phyloP scores from a whole-genome alignment of 495 filamentous ascomycete species.

The Trichoderma gamsii region DNA sequence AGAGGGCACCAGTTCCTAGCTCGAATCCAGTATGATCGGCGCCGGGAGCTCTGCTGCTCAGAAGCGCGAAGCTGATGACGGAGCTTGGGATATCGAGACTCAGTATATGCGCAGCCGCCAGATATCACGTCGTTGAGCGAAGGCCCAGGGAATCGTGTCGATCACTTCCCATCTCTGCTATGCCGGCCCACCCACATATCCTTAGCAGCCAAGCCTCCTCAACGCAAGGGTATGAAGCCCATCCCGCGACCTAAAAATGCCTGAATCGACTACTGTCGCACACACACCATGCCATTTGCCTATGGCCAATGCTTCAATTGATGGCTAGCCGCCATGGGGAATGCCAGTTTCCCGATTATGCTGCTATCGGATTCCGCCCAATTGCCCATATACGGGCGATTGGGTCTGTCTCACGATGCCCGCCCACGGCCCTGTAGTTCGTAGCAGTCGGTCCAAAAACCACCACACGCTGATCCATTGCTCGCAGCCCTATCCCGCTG shows the following conservation, averaged over 20 bases:
- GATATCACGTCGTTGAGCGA: not conserved
- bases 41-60: not conserved
- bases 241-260: slow-evolving; percentile 10
- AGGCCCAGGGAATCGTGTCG: not conserved
- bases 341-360: not conserved
- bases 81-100: not conserved
- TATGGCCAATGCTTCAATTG: not conserved
- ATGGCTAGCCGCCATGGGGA: not conserved
- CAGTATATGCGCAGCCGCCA: not conserved
- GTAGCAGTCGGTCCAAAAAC: too few species aligned
- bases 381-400: not conserved
- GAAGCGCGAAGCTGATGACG: not conserved
- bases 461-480: too few species aligned
- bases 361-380: not conserved
- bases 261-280: not conserved
- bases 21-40: not conserved
- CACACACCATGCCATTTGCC: slow-evolving; percentile 5
- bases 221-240: slow-evolving; percentile 12
- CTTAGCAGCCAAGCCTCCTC: slow-evolving; percentile 7
- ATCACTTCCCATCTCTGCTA: slow-evolving; percentile 9
- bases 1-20: too few species aligned
- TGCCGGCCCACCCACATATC: slow-evolving; percentile 6
- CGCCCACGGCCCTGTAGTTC: too few species aligned
- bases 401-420: not conserved
- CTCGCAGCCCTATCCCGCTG: too few species aligned